Percentiles rank a stretch among this genome's conserved stretches.
phyloP scores from a whole-genome alignment of 2,329 filamentous ascomycete genomes.

The Aspergillus proliferans region DNA sequence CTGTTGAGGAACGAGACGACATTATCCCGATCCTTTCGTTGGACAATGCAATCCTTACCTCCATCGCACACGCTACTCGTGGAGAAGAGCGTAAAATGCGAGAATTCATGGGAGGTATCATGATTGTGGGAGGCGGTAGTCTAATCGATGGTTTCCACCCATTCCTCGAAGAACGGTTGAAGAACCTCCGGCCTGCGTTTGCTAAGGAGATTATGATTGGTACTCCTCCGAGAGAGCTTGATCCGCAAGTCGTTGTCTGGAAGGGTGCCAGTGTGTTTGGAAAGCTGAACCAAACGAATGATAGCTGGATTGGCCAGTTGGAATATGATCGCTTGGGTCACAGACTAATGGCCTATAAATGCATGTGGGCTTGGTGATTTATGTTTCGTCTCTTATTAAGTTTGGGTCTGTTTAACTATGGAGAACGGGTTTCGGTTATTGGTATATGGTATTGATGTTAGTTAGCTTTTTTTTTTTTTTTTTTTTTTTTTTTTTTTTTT shows the following conservation, averaged over 20 bases:
- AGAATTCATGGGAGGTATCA: constrained; percentile 83
- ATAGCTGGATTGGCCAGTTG: constrained; percentile 82
- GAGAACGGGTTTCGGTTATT: background rate
- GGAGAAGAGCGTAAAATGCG: constrained; percentile 89
- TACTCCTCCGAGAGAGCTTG: constrained; percentile 78
- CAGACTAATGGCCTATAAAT: constrained; percentile 78
- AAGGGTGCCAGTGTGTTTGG: constrained; percentile 97
- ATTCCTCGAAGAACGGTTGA: constrained; percentile 76
- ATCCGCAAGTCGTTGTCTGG: constrained; percentile 96
- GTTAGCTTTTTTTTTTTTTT: too few relatives aligned
- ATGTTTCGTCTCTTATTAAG: constrained; percentile 4
- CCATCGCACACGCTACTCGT: constrained; percentile 77
- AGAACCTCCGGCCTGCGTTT: constrained; percentile 56
- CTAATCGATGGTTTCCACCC: constrained; percentile 74
- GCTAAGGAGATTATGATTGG: constrained; percentile 63
- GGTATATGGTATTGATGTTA: background rate
- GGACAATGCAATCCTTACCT: constrained; percentile 82
- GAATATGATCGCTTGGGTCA: constrained; percentile 85
- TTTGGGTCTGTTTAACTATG: background rate
- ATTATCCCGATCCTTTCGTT: constrained; percentile 77
- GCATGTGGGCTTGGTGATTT: constrained; percentile 54
- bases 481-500: too few relatives aligned
- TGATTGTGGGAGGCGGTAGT: constrained; percentile 80
- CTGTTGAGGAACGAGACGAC: constrained; percentile 62
- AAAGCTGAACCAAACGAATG: constrained; percentile 76